phyloP scores from a whole-genome alignment of 1,284 basidiomycete species.

The Cutaneotrichosporon sp. region DNA sequence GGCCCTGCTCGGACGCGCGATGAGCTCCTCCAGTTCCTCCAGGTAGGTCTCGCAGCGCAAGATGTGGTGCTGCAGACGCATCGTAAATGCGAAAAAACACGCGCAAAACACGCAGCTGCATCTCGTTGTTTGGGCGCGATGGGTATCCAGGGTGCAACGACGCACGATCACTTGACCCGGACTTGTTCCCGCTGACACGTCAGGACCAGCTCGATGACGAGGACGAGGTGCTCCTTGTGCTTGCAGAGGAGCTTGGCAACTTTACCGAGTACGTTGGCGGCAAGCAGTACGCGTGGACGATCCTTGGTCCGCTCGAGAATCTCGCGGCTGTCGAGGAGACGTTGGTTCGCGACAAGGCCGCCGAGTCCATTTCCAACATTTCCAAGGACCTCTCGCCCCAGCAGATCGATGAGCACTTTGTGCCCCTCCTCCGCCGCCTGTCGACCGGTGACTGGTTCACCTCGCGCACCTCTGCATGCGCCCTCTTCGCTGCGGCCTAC shows the following conservation, averaged over 20 bases:
- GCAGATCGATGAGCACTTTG: conserved; percentile 86
- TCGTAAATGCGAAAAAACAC: too few relatives aligned
- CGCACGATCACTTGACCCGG: too few relatives aligned
- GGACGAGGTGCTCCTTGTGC: conserved; percentile 93
- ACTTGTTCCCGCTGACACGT: conserved; percentile 6
- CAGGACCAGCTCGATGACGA: conserved; percentile 98
- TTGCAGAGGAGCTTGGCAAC: conserved; percentile 91
- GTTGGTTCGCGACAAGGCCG: conserved; percentile 96
- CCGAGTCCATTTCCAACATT: conserved; percentile 93
- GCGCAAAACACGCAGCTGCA: too few relatives aligned
- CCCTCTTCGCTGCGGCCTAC: conserved; percentile 92
- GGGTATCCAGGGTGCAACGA: too few relatives aligned
- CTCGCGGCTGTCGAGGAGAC: conserved; percentile 97
- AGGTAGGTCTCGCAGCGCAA: too few relatives aligned
- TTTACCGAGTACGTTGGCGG: conserved; percentile 95
- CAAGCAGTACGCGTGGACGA: conserved; percentile 75
- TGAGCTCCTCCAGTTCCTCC: conserved; percentile 92
- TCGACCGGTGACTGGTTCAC: conserved; percentile 98
- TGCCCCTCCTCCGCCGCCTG: conserved; percentile 85
- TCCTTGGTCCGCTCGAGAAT: conserved; percentile 92
- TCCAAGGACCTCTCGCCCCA: conserved; percentile 68
- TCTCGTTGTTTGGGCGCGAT: too few relatives aligned
- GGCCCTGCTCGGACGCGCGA: conserved; percentile 92
- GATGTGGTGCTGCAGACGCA: too few relatives aligned
- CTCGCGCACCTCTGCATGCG: conserved; percentile 92